A percentile compares a stretch with the other conserved stretches of the same genome.
Conservation (phyloP, 352 stramenopile species). For the Globisporangium recalcitrans region DNA sequence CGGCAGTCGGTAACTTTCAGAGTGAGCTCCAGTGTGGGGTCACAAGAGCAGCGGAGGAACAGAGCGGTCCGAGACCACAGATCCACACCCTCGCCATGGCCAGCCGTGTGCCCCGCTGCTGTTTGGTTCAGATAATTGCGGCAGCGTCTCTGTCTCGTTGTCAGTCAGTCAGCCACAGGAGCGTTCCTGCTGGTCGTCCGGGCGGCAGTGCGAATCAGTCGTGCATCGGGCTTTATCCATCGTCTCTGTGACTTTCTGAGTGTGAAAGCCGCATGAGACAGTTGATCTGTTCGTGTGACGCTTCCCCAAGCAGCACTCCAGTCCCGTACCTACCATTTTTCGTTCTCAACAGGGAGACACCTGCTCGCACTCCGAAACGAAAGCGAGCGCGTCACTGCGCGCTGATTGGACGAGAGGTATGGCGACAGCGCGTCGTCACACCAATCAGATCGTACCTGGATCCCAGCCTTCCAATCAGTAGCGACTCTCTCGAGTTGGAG, state of each 20-base stretch:
- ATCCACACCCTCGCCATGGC: not conserved
- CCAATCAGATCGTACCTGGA: conserved; percentile 2
- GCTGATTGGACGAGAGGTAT: not conserved
- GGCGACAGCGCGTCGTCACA: conserved; percentile 8
- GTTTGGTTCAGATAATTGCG: not conserved
- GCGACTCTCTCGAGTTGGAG: not conserved
- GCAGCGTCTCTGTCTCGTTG: conserved; percentile 3
- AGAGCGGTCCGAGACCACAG: not conserved
- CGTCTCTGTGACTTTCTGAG: not conserved
- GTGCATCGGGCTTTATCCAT: too few relatives aligned
- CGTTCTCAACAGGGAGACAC: conserved; percentile 2
- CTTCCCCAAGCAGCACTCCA: conserved; percentile 14
- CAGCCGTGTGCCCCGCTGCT: not conserved
- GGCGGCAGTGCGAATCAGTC: not conserved
- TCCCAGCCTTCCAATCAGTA: not conserved
- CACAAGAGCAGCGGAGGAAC: not conserved
- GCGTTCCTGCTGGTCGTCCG: conserved; percentile 11
- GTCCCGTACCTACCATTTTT: not conserved
- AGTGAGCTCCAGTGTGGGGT: conserved; percentile 4
- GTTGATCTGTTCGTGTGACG: conserved; percentile 10
- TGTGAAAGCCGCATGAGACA: conserved; percentile 12
- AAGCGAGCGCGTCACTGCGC: conserved; percentile 1
- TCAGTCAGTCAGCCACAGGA: conserved; percentile 7
- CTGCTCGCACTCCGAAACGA: not conserved
- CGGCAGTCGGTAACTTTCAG: conserved; percentile 9